Base-by-base conservation (phyloP, 257 asterid genomes). In the Solanum tacnaense region DNA sequence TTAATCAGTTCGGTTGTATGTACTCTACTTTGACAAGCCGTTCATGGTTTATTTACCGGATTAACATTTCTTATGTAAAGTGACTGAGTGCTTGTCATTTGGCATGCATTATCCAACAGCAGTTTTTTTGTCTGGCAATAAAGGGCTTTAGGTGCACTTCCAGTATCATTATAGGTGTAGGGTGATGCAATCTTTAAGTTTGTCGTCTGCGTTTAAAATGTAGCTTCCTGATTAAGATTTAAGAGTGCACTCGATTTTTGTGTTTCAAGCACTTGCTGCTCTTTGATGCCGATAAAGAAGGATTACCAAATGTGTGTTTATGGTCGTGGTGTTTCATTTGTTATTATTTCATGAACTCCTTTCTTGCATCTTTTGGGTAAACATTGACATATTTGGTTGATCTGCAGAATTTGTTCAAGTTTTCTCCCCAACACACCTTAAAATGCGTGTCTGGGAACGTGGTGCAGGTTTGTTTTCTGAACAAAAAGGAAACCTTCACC, bases 391-490 rank as follows among this genome's bases (percentile, higher is more conserved):
- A 27, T 49, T 81, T 36, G 38, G 85, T 84, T 60, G 4, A 86
- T 60, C 68, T 92, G 93, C 98, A 95, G 99, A 97, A 90, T 96
- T 97, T 90, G 99, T 96, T 32, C 96, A 97, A 91, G 94, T 95
- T 82, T 89, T 94, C 89, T 96, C 99, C 75, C 94, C 92, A 85
- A 89, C 91, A 73, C 99, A 95, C 92, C 96, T 97, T 41, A 97
- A 95, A 91, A 97, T 97, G 99, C 98, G 96, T 41, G 99, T 97
- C 75, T 97, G 99, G 99, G 99, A 97, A 89, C 98, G 99, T 71
- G 99, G 99, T 8, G 99, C 99, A 93, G 99, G 99, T 95, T 87
- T 46, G 89, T 58, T 13, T 87, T 87, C 23, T 46, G 31, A 81
- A 49, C 68, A 15, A 46, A 46, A 81, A 78, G 16, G 79, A 81